Evolutionary conservation across 1,284 basidiomycete species (phyloP).

Genomic region (Sphaerobolus stellatus): DNA sequence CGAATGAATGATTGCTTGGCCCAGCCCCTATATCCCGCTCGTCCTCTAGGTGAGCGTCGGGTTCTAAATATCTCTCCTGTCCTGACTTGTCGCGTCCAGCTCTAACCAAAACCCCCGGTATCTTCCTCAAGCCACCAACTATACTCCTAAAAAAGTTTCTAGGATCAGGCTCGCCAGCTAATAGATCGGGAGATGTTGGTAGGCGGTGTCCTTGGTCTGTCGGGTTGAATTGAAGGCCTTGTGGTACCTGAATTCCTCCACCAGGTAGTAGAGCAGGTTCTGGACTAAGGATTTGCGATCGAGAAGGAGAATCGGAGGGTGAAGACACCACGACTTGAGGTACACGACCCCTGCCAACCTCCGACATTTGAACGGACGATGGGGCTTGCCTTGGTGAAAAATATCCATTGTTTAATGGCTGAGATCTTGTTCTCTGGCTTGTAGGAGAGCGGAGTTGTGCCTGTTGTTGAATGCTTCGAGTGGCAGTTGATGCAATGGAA

Average conservation of each 20-base stretch:
- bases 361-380: neutral
- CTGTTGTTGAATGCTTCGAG: neutral
- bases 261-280: slow-evolving; percentile 2
- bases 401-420: neutral
- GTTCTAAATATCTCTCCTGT: neutral
- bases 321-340: neutral
- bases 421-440: neutral
- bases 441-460: neutral
- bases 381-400: neutral
- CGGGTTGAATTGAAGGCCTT: neutral
- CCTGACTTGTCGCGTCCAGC: slow-evolving; percentile 5
- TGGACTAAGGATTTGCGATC: neutral
- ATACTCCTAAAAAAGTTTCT: neutral
- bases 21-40: neutral
- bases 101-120: slow-evolving; percentile 6
- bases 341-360: neutral
- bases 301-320: neutral
- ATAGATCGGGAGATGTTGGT: neutral
- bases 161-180: neutral
- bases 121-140: slow-evolving; percentile 4
- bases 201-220: slow-evolving; percentile 2
- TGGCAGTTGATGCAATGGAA: neutral
- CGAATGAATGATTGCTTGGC: neutral
- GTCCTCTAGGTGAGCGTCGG: neutral
- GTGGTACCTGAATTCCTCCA: slow-evolving; percentile 2